phyloP scores from a whole-genome alignment of 2,329 filamentous ascomycete genomes.

The Iodosphaeria phyllophila region DNA sequence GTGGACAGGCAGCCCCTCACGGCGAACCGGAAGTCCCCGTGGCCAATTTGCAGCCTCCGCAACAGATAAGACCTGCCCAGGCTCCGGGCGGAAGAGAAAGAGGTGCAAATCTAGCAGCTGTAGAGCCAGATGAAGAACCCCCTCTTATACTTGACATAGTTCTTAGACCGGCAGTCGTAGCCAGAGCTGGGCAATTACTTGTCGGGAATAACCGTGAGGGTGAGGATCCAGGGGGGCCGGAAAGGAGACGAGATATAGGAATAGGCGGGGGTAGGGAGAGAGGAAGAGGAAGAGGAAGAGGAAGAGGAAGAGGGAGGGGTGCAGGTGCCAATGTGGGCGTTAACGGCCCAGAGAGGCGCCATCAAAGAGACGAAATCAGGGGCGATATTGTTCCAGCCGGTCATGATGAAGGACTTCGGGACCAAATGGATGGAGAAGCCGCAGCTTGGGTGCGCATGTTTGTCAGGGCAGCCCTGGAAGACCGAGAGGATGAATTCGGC shows the following conservation, averaged over 20 bases:
- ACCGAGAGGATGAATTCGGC: constrained; percentile 28
- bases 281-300: constrained; percentile 13
- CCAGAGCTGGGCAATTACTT: too few species aligned
- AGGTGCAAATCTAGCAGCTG: constrained; percentile 1
- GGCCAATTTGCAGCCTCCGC: constrained; percentile 6
- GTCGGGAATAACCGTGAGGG: too few species aligned
- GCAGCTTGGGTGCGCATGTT: constrained; percentile 36
- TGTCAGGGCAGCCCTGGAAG: constrained; percentile 32
- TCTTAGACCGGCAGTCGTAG: too few species aligned
- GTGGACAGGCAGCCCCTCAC: too few species aligned
- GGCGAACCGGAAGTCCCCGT: constrained; percentile 5
- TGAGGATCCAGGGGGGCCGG: too few species aligned
- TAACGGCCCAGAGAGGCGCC: constrained; percentile 8
- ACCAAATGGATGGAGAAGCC: constrained; percentile 24
- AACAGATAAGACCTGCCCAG: constrained; percentile 9
- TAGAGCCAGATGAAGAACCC: not conserved
- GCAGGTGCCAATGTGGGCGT: constrained; percentile 12
- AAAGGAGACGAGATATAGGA: too few species aligned
- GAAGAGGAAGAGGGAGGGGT: constrained; percentile 11
- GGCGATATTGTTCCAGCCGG: constrained; percentile 4
- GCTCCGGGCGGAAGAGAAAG: constrained; percentile 4
- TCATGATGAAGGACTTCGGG: constrained; percentile 15
- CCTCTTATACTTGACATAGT: too few species aligned
- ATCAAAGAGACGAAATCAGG: constrained; percentile 8
- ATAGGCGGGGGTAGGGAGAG: constrained; percentile 15